Base-by-base conservation (phyloP, 2,329 filamentous ascomycete species). In the Pyrenophora tritici-repentis region DNA sequence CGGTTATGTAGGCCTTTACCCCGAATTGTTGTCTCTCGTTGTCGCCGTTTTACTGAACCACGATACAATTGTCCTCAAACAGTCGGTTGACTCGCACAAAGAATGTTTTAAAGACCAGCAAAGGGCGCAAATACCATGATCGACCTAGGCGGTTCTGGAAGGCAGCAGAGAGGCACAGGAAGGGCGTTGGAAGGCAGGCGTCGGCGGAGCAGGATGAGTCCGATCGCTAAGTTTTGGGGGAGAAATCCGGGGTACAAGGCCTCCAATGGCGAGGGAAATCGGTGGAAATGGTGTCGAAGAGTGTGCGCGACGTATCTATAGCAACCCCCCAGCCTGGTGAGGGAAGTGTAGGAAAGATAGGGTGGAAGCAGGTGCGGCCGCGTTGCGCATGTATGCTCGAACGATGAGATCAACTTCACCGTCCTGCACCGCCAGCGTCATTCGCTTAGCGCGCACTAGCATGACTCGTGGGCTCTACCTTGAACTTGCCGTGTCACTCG, bases 341-440 rank as follows among this genome's bases (percentile, higher is more conserved):
- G 20, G 20, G 12, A 17, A 32, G 32, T 33, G 33, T 41, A 38
- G 34, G 18, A n/a, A 31, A 31, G 2, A 44, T 33, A 16, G 26
- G 35, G 14, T 37, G 42, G 37, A 38, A 18, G 38, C 32, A 33
- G 49, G 31, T 26, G 35, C 37, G 43, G 46, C 48, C 26, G 45
- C 22, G 40, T 46, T 43, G 32, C 49, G 51, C 49, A 50, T 35
- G 42, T 39, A 51, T 49, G 53, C 33, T 55, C 46, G 41, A 51
- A 43, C 52, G 43, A 60, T 56, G 46, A 53, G 53, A 50, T 58
- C 49, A 55, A 45, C 44, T 47, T 47, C 53, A 53, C 46, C 41
- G 24, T 12, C 34, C 47, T 29, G 26, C 26, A 41, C 47, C 37
- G 50, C 47, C 47, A 51, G 54, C 50, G 46, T 47, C 42, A 52